Percentiles rank a stretch among this genome's conserved stretches.
Conservation (phyloP, 176 grass and related monocot species). For the Oryza meyeriana region DNA sequence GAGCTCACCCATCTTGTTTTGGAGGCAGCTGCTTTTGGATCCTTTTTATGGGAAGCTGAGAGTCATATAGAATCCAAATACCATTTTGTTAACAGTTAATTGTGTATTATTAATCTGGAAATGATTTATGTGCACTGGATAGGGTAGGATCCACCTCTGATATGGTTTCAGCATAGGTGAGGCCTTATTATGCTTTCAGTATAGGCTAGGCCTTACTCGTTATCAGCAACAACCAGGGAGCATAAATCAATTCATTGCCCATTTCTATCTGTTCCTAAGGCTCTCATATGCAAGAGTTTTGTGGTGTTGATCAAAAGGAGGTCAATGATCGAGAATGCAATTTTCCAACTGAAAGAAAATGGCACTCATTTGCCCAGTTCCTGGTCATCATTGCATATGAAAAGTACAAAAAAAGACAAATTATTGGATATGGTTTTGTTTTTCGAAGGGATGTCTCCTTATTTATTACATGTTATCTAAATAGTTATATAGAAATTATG, state of each 20-base stretch:
- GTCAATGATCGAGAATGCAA: neutral
- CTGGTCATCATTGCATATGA: neutral
- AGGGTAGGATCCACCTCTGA: neutral
- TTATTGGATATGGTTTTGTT: too few species aligned
- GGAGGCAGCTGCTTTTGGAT: slow-evolving; percentile 80
- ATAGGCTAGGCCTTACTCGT: neutral
- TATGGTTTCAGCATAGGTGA: neutral
- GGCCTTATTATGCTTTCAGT: too few species aligned
- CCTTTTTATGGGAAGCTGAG: slow-evolving; percentile 95
- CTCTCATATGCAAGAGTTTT: neutral
- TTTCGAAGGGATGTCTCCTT: too few species aligned
- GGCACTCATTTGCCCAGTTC: neutral
- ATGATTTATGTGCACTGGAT: neutral
- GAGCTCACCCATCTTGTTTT: slow-evolving; percentile 80
- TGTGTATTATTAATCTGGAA: slow-evolving; percentile 15
- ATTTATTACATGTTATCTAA: too few species aligned
- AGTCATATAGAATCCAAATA: slow-evolving; percentile 88
- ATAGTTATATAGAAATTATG: too few species aligned
- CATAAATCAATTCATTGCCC: neutral
- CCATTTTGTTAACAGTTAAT: slow-evolving; percentile 82
- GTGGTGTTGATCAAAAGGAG: neutral
- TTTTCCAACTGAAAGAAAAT: neutral
- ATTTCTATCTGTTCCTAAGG: neutral
- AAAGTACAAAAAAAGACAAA: neutral
- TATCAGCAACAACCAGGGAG: neutral